phyloP scores from a whole-genome alignment of 2,329 filamentous ascomycete species.

The Aspergillus latus region DNA sequence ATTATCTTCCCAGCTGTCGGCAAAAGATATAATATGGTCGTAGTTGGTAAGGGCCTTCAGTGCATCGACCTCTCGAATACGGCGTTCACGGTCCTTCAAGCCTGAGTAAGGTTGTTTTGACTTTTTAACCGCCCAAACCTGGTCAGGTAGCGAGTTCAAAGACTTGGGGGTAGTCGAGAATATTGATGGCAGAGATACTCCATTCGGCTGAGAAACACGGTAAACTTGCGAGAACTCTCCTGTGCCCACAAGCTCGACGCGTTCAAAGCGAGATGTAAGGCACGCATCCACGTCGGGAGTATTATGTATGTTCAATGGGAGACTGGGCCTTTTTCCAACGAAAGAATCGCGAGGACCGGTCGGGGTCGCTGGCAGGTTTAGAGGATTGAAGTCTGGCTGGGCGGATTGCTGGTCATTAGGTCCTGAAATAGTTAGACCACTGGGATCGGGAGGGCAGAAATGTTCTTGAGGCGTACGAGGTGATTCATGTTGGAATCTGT shows the following conservation, averaged over 20 bases:
- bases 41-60: slow-evolving; percentile 73
- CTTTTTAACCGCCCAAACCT: slow-evolving; percentile 92
- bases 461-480: slow-evolving; percentile 78
- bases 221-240: slow-evolving; percentile 96
- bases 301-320: slow-evolving; percentile 69
- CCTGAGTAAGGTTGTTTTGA: slow-evolving; percentile 77
- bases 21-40: slow-evolving; percentile 81
- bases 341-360: slow-evolving; percentile 65
- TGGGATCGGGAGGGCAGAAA: slow-evolving; percentile 75
- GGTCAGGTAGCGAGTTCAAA: slow-evolving; percentile 54
- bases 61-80: slow-evolving; percentile 79
- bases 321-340: slow-evolving; percentile 59
- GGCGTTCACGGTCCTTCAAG: slow-evolving; percentile 73
- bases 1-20: slow-evolving; percentile 84
- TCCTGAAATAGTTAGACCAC: slow-evolving; percentile 77
- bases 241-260: slow-evolving; percentile 75
- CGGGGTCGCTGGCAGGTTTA: slow-evolving; percentile 74
- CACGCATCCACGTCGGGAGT: slow-evolving; percentile 72
- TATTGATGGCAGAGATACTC: slow-evolving; percentile 40
- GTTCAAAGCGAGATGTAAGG: slow-evolving; percentile 73
- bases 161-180: slow-evolving; percentile 52
- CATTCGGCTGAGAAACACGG: slow-evolving; percentile 60
- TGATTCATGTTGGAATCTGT: slow-evolving; percentile 55
- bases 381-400: slow-evolving; percentile 43
- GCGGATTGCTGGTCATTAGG: slow-evolving; percentile 45